These are phyloP conservation scores for Pugionium dolabratum DNA, from an alignment of 345 rosid genomes.

Conservation along the genomic window DNA sequence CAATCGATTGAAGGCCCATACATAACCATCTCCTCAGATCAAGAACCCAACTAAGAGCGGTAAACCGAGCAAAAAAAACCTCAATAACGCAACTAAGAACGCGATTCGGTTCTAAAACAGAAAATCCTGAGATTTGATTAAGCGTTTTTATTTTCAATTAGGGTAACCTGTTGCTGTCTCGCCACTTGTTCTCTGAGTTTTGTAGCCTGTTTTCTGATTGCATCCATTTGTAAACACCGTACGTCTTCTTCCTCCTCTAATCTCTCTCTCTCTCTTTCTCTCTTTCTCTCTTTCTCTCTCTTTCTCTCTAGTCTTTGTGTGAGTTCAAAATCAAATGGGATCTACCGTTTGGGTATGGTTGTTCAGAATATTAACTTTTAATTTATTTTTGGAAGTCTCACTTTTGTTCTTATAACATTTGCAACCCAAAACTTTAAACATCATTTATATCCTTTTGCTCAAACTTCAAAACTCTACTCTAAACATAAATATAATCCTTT, in stretches of 20 bases:
- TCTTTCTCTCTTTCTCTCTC: neutral
- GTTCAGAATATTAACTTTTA: neutral
- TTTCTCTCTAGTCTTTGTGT: slow-evolving; percentile 21
- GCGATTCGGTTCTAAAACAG: neutral
- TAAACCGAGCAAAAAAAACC: neutral
- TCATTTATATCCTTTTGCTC: neutral
- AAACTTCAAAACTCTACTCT: neutral
- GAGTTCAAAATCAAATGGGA: slow-evolving; percentile 19
- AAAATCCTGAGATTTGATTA: slow-evolving; percentile 12
- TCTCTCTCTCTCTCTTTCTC: neutral
- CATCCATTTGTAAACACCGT: slow-evolving; percentile 49
- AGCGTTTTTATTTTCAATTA: neutral
- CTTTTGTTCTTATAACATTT: neutral
- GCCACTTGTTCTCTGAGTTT: slow-evolving; percentile 89
- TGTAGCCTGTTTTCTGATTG: slow-evolving; percentile 78
- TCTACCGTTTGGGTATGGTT: slow-evolving; percentile 29
- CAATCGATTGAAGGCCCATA: neutral
- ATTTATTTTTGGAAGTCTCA: neutral
- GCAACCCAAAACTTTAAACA: neutral
- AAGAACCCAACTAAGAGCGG: neutral
- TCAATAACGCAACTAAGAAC: neutral
- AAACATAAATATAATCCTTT: too few species aligned
- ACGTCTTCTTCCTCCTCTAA: slow-evolving; percentile 9
- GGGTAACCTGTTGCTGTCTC: slow-evolving; percentile 69
- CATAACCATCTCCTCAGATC: neutral